These are phyloP conservation scores for Carallia pectinifolia DNA, from an alignment of 345 rosid species.

Conservation along the genomic window DNA sequence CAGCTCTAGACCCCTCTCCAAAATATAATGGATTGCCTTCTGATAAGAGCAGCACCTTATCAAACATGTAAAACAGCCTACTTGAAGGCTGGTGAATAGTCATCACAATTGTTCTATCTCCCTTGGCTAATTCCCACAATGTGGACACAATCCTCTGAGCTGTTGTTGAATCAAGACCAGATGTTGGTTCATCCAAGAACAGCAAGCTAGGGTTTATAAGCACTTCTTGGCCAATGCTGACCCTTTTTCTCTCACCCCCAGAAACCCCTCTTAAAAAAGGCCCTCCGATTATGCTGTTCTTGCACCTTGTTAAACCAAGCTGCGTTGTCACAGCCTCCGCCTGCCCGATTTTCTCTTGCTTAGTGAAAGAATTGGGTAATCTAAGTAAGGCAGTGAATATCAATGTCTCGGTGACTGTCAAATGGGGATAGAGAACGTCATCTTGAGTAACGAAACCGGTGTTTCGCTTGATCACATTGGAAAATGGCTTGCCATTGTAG, in stretches of 20 bases:
- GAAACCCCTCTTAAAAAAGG: slow-evolving; percentile 46
- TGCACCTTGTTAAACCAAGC: slow-evolving; percentile 33
- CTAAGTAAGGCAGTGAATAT: slow-evolving; percentile 25
- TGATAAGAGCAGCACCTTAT: slow-evolving; percentile 50
- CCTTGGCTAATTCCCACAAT: slow-evolving; percentile 39
- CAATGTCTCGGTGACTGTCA: slow-evolving; percentile 16
- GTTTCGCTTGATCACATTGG: slow-evolving; percentile 2
- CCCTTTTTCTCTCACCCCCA: slow-evolving; percentile 58
- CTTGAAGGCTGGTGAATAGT: slow-evolving; percentile 65
- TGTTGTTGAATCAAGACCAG: slow-evolving; percentile 56
- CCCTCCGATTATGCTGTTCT: slow-evolving; percentile 40
- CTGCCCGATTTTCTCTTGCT: slow-evolving; percentile 10
- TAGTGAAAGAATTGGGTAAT: slow-evolving; percentile 14
- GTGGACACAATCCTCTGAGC: slow-evolving; percentile 49
- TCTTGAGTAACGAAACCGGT: slow-evolving; percentile 19
- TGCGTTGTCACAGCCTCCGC: slow-evolving; percentile 13
- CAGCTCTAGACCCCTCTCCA: slow-evolving; percentile 36
- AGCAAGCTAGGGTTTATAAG: slow-evolving; percentile 55
- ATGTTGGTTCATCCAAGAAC: slow-evolving; percentile 57
- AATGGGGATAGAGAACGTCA: slow-evolving; percentile 17
- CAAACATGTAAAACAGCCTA: slow-evolving; percentile 55
- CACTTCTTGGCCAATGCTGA: slow-evolving; percentile 56
- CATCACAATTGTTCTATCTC: slow-evolving; percentile 48
- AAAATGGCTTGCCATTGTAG: slow-evolving; percentile 17
- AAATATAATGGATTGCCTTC: slow-evolving; percentile 51